Conservation (phyloP, 2,329 filamentous ascomycete species). For the Claviceps maximensis region DNA sequence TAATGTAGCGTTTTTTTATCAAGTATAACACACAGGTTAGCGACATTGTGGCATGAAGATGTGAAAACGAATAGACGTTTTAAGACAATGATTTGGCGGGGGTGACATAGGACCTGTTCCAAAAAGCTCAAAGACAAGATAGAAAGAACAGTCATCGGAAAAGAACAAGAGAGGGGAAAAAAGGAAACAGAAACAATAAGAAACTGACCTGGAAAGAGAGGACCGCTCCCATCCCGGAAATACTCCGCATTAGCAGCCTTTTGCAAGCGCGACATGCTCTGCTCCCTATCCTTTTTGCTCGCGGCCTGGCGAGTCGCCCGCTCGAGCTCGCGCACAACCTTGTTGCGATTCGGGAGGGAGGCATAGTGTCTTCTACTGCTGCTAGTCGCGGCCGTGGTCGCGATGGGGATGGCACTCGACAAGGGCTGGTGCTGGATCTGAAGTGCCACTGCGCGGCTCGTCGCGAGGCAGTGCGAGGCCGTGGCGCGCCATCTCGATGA, state of each 20-base stretch:
- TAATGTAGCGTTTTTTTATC: no score
- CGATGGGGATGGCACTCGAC: background rate
- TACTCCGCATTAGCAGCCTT: conserved; percentile 19
- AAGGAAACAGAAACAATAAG: background rate
- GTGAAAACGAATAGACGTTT: no score
- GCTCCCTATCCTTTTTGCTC: conserved; percentile 14
- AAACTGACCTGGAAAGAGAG: conserved; percentile 21
- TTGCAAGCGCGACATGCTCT: conserved; percentile 19
- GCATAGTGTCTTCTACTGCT: conserved; percentile 10
- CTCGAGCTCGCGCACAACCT: conserved; percentile 17
- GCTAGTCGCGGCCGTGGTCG: no score
- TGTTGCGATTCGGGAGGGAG: conserved; percentile 13
- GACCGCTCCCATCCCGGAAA: conserved; percentile 20
- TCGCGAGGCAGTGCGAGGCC: background rate
- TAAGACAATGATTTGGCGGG: no score
- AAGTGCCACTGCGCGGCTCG: conserved; percentile 9
- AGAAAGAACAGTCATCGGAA: background rate
- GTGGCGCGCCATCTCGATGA: conserved; percentile 10
- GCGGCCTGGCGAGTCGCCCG: conserved; percentile 12
- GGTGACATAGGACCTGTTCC: no score
- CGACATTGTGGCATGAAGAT: no score
- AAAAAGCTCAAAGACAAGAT: no score
- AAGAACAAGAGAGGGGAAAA: background rate
- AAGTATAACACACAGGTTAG: no score
- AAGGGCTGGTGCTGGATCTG: background rate